phyloP scores from a whole-genome alignment of 768 basidiomycete species.

The Agaricus subrufescens region DNA sequence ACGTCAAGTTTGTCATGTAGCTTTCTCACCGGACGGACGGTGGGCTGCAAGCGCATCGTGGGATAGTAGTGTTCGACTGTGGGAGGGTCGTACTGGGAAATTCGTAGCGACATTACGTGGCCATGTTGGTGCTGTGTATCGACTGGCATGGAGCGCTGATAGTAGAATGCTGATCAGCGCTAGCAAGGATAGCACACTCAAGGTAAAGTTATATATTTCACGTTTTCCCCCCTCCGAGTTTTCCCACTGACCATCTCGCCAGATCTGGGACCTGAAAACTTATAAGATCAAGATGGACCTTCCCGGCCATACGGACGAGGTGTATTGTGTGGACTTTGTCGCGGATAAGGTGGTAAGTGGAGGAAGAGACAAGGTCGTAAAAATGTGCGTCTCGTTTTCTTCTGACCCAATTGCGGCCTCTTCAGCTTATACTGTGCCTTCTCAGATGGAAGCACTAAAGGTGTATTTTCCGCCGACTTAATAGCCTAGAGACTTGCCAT shows the following conservation, averaged over 20 bases:
- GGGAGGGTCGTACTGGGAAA: conserved; percentile 83
- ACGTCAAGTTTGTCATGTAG: conserved; percentile 89
- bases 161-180: conserved; percentile 89
- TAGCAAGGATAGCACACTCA: conserved; percentile 93
- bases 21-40: conserved; percentile 90
- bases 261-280: conserved; percentile 97
- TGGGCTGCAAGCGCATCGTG: conserved; percentile 90
- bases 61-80: conserved; percentile 87
- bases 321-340: conserved; percentile 98
- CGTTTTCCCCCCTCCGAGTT: not conserved
- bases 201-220: conserved; percentile 45
- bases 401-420: not conserved
- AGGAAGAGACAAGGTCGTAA: conserved; percentile 86
- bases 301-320: conserved; percentile 95
- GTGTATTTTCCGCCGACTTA: no score
- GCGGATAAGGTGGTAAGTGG: conserved; percentile 99
- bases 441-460: conserved; percentile 17
- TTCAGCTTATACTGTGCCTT: not conserved
- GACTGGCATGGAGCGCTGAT: conserved; percentile 94
- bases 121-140: conserved; percentile 91
- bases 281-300: conserved; percentile 94
- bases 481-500: no score
- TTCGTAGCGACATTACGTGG: conserved; percentile 90
- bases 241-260: conserved; percentile 3
- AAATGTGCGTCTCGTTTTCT: conserved; percentile 63